Evolutionary conservation across 2,329 filamentous ascomycete genomes (phyloP).

Genomic region (Fusarium coffeatum): DNA sequence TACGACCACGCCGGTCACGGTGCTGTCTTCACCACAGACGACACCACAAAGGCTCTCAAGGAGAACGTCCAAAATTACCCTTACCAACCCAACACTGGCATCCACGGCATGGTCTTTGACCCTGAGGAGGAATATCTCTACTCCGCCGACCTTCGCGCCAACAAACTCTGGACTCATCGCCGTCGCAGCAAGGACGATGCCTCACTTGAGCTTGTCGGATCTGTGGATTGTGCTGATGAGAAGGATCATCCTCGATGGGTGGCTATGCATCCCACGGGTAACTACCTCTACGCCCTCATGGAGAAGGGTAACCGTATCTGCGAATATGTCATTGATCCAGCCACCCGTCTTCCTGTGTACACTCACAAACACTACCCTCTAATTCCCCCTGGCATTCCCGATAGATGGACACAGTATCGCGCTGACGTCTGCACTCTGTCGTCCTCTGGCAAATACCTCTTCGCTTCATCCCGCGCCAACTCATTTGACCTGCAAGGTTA

Average conservation of each 20-base stretch:
- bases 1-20: slow-evolving; percentile 87
- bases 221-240: slow-evolving; percentile 75
- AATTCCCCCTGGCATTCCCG: slow-evolving; percentile 76
- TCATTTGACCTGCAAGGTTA: slow-evolving; percentile 81
- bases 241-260: slow-evolving; percentile 90
- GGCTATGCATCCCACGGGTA: slow-evolving; percentile 80
- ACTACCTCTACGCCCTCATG: slow-evolving; percentile 88
- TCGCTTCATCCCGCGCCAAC: slow-evolving; percentile 86
- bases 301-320: slow-evolving; percentile 87
- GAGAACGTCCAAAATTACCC: slow-evolving; percentile 78
- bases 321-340: slow-evolving; percentile 82
- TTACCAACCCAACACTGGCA: slow-evolving; percentile 76
- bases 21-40: slow-evolving; percentile 76
- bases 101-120: slow-evolving; percentile 87
- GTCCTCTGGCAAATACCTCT: slow-evolving; percentile 77
- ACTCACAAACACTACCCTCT: slow-evolving; percentile 81
- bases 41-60: slow-evolving; percentile 65
- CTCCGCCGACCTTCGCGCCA: slow-evolving; percentile 80
- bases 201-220: slow-evolving; percentile 74
- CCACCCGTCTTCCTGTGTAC: slow-evolving; percentile 80
- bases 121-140: slow-evolving; percentile 79
- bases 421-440: slow-evolving; percentile 85
- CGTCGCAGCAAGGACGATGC: slow-evolving; percentile 62
- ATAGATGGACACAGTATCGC: slow-evolving; percentile 74
- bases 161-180: slow-evolving; percentile 87